Conservation (phyloP, 495 filamentous ascomycete genomes). For the Podospora fimiseda region DNA sequence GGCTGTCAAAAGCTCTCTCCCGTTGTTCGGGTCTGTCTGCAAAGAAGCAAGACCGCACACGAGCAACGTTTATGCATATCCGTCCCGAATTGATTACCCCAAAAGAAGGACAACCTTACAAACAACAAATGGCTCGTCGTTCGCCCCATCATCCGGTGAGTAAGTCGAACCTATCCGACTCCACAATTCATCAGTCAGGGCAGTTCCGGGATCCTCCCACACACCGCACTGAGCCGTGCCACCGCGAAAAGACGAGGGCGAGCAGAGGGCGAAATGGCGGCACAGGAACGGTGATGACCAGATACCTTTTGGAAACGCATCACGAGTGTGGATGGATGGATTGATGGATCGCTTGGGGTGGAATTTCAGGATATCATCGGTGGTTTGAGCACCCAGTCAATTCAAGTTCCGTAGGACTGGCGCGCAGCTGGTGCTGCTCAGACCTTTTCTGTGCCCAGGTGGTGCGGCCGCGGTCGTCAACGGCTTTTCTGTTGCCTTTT, state of each 20-base stretch:
- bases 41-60: neutral
- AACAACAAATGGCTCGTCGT: conserved; percentile 16
- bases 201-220: conserved; percentile 7
- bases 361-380: neutral
- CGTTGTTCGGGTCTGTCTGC: conserved; percentile 1
- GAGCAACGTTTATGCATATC: neutral
- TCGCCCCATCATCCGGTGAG: conserved; percentile 11
- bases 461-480: neutral
- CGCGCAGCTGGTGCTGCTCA: too few species aligned
- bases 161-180: conserved; percentile 7
- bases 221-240: conserved; percentile 9
- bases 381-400: too few species aligned
- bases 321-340: neutral
- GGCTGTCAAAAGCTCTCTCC: neutral
- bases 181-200: conserved; percentile 11
- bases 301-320: neutral
- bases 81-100: conserved; percentile 9
- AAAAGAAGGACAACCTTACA: neutral
- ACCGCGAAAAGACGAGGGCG: conserved; percentile 14
- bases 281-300: neutral
- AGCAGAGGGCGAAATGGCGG: conserved; percentile 3
- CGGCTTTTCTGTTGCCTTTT: neutral
- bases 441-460: too few species aligned
- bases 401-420: too few species aligned
- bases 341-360: neutral